Base-by-base conservation (phyloP, 2,329 filamentous ascomycete species). In the Fusarium goolgardi region DNA sequence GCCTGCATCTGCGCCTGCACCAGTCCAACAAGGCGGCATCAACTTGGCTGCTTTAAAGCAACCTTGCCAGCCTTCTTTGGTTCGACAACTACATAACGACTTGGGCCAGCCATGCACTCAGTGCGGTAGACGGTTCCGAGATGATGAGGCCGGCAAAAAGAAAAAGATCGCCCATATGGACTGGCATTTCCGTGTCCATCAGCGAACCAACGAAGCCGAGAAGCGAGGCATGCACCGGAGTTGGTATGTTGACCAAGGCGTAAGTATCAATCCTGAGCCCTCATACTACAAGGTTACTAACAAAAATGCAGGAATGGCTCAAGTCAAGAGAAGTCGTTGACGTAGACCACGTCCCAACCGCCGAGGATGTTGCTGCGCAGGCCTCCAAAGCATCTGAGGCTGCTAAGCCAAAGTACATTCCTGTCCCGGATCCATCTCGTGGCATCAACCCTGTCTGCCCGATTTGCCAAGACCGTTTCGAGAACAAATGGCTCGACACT, bases 161-260 rank as follows among this genome's bases (percentile, higher is more conserved):
- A 92, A 91, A 82, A 98, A 98, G 81, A 92, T 90, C 25, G 89
- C 91, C 5, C 96, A 99, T 77, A 90, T 99, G 84, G 96, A 99
- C 79, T 99, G 96, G 96, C 96, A 99, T 79, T 99, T 99, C 81
- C 90, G 91, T 58, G 94, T 95, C 25, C 95, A 97, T 75, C 91
- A 94, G 74, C 90, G 94, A 45, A 93, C 96, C 80, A 89, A 90
- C 4, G 95, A 98, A 71, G 90, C 92, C 16, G 90, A 93, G 75
- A 95, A 93, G 77, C 88, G 93, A 64, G 94, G 92, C 32, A 92
- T 96, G 72, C 94, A 96, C 75, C 90, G 96, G 34, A 96, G 93
- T 78, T 98, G 94, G 93, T 97, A 97, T 77, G 90, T 97, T 49
- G 93, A 96, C 74, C 92, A 97, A 81, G 85, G 90, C 81, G 91